These are phyloP conservation scores for Crepidotus variabilis DNA, from an alignment of 768 basidiomycete genomes.

Conservation along the genomic window DNA sequence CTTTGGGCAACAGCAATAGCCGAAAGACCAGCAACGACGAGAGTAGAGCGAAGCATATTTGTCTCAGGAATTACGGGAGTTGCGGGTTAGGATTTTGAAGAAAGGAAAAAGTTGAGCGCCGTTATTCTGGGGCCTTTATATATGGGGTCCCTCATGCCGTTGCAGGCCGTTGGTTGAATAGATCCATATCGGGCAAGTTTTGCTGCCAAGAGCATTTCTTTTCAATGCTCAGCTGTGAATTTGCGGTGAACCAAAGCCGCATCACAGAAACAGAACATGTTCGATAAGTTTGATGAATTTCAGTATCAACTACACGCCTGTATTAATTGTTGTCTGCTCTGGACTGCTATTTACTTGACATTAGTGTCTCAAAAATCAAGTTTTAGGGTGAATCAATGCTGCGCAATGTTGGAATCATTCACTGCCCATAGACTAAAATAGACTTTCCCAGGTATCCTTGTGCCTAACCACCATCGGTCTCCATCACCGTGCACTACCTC, in stretches of 20 bases:
- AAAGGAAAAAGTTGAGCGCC: conserved; percentile 9
- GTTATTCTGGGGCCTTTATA: background rate
- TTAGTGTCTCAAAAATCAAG: no score
- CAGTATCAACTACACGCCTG: no score
- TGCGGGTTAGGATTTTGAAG: conserved; percentile 11
- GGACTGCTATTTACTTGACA: no score
- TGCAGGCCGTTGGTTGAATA: background rate
- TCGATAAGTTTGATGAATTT: no score
- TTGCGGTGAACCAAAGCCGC: background rate
- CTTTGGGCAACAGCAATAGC: conserved; percentile 37
- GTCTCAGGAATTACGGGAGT: conserved; percentile 11
- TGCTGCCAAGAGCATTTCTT: background rate
- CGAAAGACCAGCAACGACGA: conserved; percentile 24
- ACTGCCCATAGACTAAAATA: no score
- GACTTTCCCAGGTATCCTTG: no score
- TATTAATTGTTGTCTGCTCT: no score
- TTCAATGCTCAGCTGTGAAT: background rate
- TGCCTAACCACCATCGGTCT: no score
- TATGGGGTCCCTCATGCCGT: background rate
- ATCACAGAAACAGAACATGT: no score
- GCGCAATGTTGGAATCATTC: no score
- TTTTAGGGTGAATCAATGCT: no score
- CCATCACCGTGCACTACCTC: no score
- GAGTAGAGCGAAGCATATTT: conserved; percentile 24
- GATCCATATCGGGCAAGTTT: background rate